Evolutionary conservation across 768 basidiomycete species (phyloP), one percentile per base, ranked within the genome.

Genomic region (Cyathus striatus): DNA sequence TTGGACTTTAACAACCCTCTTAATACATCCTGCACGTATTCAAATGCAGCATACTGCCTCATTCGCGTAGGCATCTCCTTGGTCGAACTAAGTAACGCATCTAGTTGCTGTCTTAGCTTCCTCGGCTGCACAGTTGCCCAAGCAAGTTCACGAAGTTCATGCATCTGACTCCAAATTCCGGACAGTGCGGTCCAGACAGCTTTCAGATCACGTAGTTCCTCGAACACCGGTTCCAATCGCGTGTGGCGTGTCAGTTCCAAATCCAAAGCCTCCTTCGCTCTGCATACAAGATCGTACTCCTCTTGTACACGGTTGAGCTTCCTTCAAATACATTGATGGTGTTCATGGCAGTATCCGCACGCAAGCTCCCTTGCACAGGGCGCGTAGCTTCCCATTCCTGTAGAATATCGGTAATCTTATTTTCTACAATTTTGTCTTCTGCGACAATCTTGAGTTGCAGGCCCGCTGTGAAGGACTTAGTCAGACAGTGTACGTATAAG

Each of bases 371-470:
- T 63, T 97, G 94, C 12, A 99, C 90, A 1, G 96, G 96, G 55
- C 96, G 90, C 49, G 86, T 90, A 56, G 85, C 78, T 60, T 97
- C 94, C 96, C 96, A 98, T 62, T 98, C 96, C 43, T 73, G 65
- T 13, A 96, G 73, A 45, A 92, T 78, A 54, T 96, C 93, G 54
- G 78, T 84, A 57, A 98, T 93, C 69, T 91, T 93, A 65, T 91
- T 90, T 70, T 95, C 91, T 1, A 98, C 82, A 42, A 97, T 92
- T 70, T 95, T 95, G 72, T 97, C 96, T 63, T 99, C 93, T 1
- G 96, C 93, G n/a, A 95, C 90, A 61, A 99, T 95, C 76, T 98
- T 99, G 49, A 97, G 73, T 64, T 98, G 96, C n/a, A 99, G 73
- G 1, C 95, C 96, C 49, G 91, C 94, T 95, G 47, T 7, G 5